Conservation (phyloP, 768 basidiomycete species). For the Termitomyces bulborhizus region DNA sequence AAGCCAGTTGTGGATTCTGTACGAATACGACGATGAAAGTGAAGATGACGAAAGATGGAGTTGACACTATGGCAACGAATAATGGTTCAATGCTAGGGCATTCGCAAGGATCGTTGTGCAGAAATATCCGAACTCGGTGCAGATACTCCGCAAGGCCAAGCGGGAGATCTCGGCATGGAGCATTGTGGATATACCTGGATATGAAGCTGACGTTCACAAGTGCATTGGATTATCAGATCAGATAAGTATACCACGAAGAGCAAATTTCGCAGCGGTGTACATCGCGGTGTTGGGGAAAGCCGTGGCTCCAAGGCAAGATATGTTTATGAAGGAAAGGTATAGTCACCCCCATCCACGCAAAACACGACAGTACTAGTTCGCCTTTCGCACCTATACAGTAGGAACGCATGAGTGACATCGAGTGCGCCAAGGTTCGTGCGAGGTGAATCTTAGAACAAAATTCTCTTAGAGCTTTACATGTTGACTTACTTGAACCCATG, state of each 20-base stretch:
- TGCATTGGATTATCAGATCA: not conserved
- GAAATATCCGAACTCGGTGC: constrained; percentile 34
- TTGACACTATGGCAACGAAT: too few species aligned
- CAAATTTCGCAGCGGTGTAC: constrained; percentile 26
- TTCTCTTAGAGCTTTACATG: too few species aligned
- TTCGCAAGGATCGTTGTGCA: constrained; percentile 25
- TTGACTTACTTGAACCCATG: constrained; percentile 28
- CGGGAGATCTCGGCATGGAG: constrained; percentile 24
- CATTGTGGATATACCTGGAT: constrained; percentile 17
- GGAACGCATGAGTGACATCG: constrained; percentile 36
- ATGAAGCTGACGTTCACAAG: not conserved
- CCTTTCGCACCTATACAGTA: constrained; percentile 39
- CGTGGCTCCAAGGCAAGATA: not conserved
- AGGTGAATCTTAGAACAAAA: not conserved
- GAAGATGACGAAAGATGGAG: too few species aligned
- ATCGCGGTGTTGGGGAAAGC: not conserved
- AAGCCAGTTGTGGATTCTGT: not conserved
- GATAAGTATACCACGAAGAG: constrained; percentile 21
- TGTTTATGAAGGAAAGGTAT: not conserved
- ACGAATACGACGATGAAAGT: not conserved
- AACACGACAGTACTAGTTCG: constrained; percentile 34
- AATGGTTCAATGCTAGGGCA: not conserved
- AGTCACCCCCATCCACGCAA: constrained; percentile 29
- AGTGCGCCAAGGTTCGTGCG: constrained; percentile 29
- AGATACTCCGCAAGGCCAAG: constrained; percentile 29